Base-by-base conservation (phyloP, 2,329 filamentous ascomycete species). In the Paracamarosporium sp. region DNA sequence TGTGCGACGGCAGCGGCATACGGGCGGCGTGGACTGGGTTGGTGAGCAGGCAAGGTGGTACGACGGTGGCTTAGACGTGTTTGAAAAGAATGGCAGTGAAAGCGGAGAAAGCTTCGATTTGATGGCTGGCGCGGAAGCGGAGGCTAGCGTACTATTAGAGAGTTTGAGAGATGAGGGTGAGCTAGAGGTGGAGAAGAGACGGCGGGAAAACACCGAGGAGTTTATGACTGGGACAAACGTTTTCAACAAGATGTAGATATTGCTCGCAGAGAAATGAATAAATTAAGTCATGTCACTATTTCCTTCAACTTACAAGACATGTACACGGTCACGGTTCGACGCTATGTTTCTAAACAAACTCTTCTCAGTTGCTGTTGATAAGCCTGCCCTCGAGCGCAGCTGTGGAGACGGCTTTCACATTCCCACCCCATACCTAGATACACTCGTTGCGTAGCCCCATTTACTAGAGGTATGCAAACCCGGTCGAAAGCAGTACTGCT, bases 61-160 rank as follows among this genome's bases (percentile, higher is more conserved):
- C 62, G 74, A 76, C 44, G 71, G 69, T 11, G 72, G 72, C 4
- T 50, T 67, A 13, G 71, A 73, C 31, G 70, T 72, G 0, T 71
- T 70, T 30, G 68, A 72, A 48, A 72, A 68, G 57, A 59, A 63
- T 2, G 67, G 66, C 12, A 69, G 66, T 9, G 69, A 71, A 30
- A 69, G 65, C 41, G 71, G 64, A n/a, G 68, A 69, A 43, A 81
- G 78, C 59, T 82, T 81, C 46, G 80, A 82, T 59, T 64, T 80
- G 60, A 75, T 82, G 75, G 77, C 77, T 20, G 77, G 76, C 4
- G 76, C 79, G 0, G 80, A 81, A 63, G 78, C 77, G 0, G 79
- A 81, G 60, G 63, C 65, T 12, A 73, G 69, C 20, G 59, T 76
- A 3, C 17, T 77, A 7, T 50, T 76, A 4, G 73, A 76, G 51